Percentiles rank a stretch among this genome's conserved stretches.
Conservation (phyloP, 805 yeast genomes). For the Cyberlindnera maclurae region DNA sequence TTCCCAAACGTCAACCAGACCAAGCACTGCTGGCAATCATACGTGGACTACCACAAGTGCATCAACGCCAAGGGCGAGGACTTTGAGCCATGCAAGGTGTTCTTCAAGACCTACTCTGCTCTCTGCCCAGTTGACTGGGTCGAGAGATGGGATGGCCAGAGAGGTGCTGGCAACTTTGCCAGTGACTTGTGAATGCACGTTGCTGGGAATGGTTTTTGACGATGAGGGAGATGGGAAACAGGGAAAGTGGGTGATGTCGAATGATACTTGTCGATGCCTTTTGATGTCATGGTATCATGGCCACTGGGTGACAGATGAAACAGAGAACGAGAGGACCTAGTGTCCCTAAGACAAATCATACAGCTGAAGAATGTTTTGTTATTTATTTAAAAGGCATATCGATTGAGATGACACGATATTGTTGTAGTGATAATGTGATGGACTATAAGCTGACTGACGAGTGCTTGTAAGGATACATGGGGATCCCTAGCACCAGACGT, state of each 20-base stretch:
- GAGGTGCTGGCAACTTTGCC: constrained; percentile 54
- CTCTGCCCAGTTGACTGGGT: constrained; percentile 83
- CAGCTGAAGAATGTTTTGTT: constrained; percentile 1
- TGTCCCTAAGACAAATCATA: background rate
- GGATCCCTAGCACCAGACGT: too few species aligned
- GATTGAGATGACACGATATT: constrained; percentile 1
- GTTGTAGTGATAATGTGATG: background rate
- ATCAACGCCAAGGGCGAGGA: constrained; percentile 96
- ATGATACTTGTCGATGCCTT: background rate
- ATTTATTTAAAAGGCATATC: constrained; percentile 2
- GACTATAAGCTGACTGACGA: too few species aligned
- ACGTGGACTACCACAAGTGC: constrained; percentile 97
- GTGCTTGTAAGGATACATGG: too few species aligned
- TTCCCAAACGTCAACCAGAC: constrained; percentile 98
- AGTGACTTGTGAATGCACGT: constrained; percentile 31
- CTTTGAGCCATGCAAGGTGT: constrained; percentile 94
- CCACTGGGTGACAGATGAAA: too few species aligned
- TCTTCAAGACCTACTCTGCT: constrained; percentile 84
- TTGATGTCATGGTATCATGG: too few species aligned
- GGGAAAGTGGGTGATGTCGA: background rate
- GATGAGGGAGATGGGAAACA: background rate
- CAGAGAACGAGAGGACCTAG: too few species aligned
- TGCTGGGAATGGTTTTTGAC: background rate
- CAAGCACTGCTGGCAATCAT: constrained; percentile 96
- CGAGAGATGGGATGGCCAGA: constrained; percentile 84